A percentile compares a stretch with the other conserved stretches of the same genome.
Conservation (phyloP, 2,329 filamentous ascomycete genomes). For the Fusarium sp. region DNA sequence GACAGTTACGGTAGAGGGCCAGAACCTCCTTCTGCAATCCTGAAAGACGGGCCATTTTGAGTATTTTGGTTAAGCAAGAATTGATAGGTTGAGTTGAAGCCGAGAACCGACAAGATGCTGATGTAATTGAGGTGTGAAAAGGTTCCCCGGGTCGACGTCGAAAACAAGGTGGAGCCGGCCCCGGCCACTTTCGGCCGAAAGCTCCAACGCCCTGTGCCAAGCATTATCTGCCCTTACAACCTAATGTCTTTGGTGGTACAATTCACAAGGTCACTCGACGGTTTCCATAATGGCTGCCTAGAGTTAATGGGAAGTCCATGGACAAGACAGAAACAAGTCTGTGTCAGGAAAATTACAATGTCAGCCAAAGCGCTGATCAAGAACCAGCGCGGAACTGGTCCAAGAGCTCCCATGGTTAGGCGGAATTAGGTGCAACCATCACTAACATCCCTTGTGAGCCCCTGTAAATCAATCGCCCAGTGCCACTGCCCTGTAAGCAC, state of each 20-base stretch:
- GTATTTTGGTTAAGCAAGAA: background rate
- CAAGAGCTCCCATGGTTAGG: background rate
- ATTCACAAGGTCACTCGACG: background rate
- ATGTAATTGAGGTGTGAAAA: conserved; percentile 25
- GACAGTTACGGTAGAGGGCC: conserved; percentile 86
- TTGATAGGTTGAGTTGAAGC: conserved; percentile 1
- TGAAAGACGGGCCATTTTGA: conserved; percentile 67
- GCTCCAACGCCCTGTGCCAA: background rate
- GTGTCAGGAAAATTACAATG: background rate
- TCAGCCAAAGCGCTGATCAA: background rate
- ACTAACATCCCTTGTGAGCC: background rate
- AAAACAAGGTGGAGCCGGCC: conserved; percentile 30
- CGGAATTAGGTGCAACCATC: background rate
- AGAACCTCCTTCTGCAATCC: conserved; percentile 94
- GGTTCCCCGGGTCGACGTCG: conserved; percentile 15
- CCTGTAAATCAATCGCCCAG: background rate
- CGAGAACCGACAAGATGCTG: conserved; percentile 1
- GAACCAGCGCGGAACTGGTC: background rate
- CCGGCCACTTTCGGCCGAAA: background rate
- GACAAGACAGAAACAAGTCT: background rate
- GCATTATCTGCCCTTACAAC: background rate
- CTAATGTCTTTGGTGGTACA: background rate
- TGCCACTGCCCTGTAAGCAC: background rate
- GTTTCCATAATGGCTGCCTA: too few species aligned
- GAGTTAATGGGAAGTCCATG: too few species aligned